A percentile compares a stretch with the other conserved stretches of the same genome.
Conservation (phyloP, 441 rosid species). For the Lepidium campestre region DNA sequence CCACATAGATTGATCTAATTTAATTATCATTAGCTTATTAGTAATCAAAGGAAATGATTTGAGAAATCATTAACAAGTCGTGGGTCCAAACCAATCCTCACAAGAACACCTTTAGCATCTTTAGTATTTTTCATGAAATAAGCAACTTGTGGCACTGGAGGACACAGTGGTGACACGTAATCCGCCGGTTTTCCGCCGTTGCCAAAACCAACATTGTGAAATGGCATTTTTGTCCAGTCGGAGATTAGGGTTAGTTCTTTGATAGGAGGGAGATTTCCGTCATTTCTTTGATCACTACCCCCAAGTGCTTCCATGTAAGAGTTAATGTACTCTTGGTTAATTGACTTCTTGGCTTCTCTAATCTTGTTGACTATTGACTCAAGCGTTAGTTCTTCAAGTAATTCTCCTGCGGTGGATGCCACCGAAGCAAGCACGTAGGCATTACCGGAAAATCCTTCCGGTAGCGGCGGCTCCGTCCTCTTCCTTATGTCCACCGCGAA, state of each 20-base stretch:
- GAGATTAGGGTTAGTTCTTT: conserved; percentile 58
- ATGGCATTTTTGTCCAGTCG: conserved; percentile 71
- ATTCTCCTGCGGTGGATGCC: conserved; percentile 41
- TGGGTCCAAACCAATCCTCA: conserved; percentile 55
- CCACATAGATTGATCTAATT: not conserved
- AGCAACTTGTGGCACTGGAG: conserved; percentile 65
- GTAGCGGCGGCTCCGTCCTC: conserved; percentile 40
- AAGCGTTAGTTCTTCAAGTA: conserved; percentile 37
- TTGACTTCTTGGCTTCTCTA: conserved; percentile 51
- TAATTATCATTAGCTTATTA: conserved; percentile 2
- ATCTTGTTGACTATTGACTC: conserved; percentile 40
- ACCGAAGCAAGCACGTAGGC: conserved; percentile 57
- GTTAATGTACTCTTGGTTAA: conserved; percentile 41
- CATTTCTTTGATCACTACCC: conserved; percentile 19
- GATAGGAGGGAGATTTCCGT: conserved; percentile 45
- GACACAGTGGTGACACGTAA: conserved; percentile 42
- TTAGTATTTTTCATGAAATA: conserved; percentile 58
- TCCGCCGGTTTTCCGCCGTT: conserved; percentile 36
- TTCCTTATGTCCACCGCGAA: conserved; percentile 61
- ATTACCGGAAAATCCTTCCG: conserved; percentile 49
- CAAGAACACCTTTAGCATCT: conserved; percentile 38
- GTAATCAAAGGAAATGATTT: conserved; percentile 25
- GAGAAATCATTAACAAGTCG: conserved; percentile 33
- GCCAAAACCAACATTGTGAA: conserved; percentile 47
- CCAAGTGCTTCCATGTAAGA: conserved; percentile 54